phyloP scores from a whole-genome alignment of 352 stramenopile species.

The Globisporangium echinulatum region DNA sequence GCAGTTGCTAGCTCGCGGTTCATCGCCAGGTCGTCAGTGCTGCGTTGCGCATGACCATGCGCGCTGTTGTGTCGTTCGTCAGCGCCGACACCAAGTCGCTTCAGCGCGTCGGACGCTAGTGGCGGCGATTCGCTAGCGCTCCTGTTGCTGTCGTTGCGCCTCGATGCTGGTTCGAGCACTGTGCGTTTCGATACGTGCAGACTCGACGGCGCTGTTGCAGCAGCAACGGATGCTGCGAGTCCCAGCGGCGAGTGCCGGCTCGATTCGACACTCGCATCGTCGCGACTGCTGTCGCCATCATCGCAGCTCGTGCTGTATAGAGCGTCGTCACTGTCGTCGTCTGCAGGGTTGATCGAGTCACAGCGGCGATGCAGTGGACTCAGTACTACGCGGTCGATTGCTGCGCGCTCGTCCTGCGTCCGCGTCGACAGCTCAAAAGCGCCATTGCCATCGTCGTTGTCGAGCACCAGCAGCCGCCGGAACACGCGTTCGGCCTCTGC shows the following conservation, averaged over 20 bases:
- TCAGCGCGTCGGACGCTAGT: too few species aligned
- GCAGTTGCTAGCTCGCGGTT: too few species aligned
- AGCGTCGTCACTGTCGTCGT: background rate
- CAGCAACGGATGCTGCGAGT: background rate
- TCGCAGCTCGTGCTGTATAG: background rate
- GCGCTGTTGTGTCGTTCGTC: too few species aligned
- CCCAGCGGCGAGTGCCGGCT: background rate
- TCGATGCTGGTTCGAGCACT: too few species aligned
- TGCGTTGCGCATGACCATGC: too few species aligned
- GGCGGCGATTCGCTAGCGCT: too few species aligned
- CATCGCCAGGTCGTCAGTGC: too few species aligned
- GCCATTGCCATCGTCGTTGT: slow-evolving; percentile 15
- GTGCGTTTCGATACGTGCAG: too few species aligned
- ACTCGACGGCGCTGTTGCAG: background rate
- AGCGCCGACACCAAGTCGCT: too few species aligned
- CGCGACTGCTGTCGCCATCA: background rate
- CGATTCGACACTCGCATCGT: too few species aligned
- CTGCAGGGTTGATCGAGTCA: slow-evolving; percentile 14
- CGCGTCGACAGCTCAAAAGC: slow-evolving; percentile 25
- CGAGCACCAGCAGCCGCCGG: slow-evolving; percentile 34
- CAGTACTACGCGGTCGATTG: slow-evolving; percentile 1
- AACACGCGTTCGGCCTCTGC: slow-evolving; percentile 27
- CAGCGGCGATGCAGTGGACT: slow-evolving; percentile 5
- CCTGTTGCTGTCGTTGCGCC: too few species aligned
- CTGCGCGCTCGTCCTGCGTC: slow-evolving; percentile 19